Conservation (phyloP, 2,329 filamentous ascomycete genomes). For the Alternaria arbusti region DNA sequence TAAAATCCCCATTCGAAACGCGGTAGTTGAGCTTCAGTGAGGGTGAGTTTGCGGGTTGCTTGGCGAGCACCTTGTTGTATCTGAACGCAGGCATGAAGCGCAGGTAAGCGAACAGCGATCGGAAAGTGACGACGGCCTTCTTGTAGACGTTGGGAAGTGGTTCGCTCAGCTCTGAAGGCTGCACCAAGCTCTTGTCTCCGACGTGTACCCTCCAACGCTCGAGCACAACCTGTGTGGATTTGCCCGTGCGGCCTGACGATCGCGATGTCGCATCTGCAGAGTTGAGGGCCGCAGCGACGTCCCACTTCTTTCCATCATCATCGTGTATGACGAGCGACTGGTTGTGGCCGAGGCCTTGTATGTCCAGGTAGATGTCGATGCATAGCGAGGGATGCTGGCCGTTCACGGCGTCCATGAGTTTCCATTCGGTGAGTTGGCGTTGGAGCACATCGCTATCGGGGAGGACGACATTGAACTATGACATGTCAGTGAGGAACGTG, state of each 20-base stretch:
- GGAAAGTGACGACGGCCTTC: slow-evolving; percentile 92
- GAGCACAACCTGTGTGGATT: slow-evolving; percentile 75
- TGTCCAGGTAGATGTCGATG: slow-evolving; percentile 89
- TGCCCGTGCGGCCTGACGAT: slow-evolving; percentile 56
- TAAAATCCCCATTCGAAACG: slow-evolving; percentile 67
- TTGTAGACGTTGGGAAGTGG: slow-evolving; percentile 91
- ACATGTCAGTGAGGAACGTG: slow-evolving; percentile 14
- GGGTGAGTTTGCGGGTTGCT: slow-evolving; percentile 68
- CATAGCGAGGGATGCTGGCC: slow-evolving; percentile 82
- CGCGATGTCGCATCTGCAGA: slow-evolving; percentile 58
- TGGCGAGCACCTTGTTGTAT: slow-evolving; percentile 76
- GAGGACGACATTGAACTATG: slow-evolving; percentile 90
- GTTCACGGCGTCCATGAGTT: slow-evolving; percentile 75
- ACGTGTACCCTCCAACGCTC: slow-evolving; percentile 92
- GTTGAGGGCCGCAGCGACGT: slow-evolving; percentile 83
- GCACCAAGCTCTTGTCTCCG: slow-evolving; percentile 62
- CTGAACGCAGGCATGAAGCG: slow-evolving; percentile 87
- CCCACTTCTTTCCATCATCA: slow-evolving; percentile 89
- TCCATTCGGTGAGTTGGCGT: slow-evolving; percentile 84
- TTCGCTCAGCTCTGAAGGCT: slow-evolving; percentile 63
- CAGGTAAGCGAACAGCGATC: slow-evolving; percentile 82
- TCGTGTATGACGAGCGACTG: slow-evolving; percentile 89
- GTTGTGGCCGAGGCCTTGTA: slow-evolving; percentile 76
- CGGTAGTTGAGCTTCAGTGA: slow-evolving; percentile 79
- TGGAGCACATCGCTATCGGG: slow-evolving; percentile 89